Evolutionary conservation across 768 basidiomycete species (phyloP), one percentile per base, ranked within the genome.

Genomic region (Termitomyces sp.): DNA sequence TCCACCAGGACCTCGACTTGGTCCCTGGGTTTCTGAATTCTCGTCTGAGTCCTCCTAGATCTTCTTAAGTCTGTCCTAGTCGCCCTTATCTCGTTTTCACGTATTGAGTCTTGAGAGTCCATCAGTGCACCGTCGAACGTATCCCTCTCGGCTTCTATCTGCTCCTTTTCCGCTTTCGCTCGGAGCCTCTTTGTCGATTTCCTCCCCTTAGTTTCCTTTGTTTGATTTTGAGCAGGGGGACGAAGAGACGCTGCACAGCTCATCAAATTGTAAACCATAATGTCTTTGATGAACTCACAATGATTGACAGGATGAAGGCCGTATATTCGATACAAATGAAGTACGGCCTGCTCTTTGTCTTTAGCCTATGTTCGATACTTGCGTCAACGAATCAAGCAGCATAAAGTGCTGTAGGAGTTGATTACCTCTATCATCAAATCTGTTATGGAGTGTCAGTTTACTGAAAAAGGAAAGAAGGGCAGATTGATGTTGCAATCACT

Each of bases 271-370:
- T 9, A 14, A 34, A 17, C n/a, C 9, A 52, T 46, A 49, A 31
- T 53, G 12, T 12, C 48, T 38, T 25, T 50, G 48, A 68, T 67
- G 46, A 65, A 71, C 76, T 56, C 59, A 83, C 83, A 86, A 63
- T 86, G 74, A 9, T 80, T 83, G 29, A 92, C 88, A 15, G 86
- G 82, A 47, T 86, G 75, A 4, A 96, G 71, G 50, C 77, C 79
- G 67, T 97, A 96, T 36, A 91, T 86, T 60, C 93, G 72, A 69
- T 92, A 87, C 49, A 96, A 69, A 63, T 96, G 86, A 60, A 97
- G 81, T 5, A 97, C 94, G 1, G 94, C 95, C 70, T 96, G 95
- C 71, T 96, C 95, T 75, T 95, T 92, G 72, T 91, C 92, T 71
- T 94, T 93, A 3, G 92, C 92, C 79, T 81, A 40, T 20, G 3